A percentile compares a stretch with the other conserved stretches of the same genome.
Conservation (phyloP, 2,329 filamentous ascomycete genomes). For the Talaromyces albobiverticillius region DNA sequence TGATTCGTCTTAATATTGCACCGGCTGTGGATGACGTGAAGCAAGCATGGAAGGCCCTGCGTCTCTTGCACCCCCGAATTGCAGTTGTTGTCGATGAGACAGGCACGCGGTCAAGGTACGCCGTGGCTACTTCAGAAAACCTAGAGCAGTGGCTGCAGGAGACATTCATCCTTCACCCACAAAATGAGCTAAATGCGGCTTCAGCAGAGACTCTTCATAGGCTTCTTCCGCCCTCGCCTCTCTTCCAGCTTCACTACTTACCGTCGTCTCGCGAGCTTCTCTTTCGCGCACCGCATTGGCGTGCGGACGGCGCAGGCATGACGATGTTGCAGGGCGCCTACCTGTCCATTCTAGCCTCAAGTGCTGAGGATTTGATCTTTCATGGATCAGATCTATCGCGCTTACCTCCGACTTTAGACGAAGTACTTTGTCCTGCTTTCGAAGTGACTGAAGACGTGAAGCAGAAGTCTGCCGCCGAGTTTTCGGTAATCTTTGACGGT, state of each 20-base stretch:
- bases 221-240: slow-evolving; percentile 9
- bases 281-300: slow-evolving; percentile 28
- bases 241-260: slow-evolving; percentile 14
- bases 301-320: slow-evolving; percentile 29
- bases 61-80: slow-evolving; percentile 18
- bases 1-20: neutral
- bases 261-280: slow-evolving; percentile 12
- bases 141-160: slow-evolving; percentile 15
- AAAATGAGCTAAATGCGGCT: neutral
- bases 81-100: slow-evolving; percentile 10
- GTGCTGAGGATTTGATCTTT: neutral
- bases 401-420: neutral
- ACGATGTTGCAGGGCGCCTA: slow-evolving; percentile 24
- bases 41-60: slow-evolving; percentile 14
- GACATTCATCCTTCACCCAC: slow-evolving; percentile 13
- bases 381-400: neutral
- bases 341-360: slow-evolving; percentile 17
- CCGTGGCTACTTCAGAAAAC: slow-evolving; percentile 7
- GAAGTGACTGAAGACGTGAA: neutral
- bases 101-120: slow-evolving; percentile 9
- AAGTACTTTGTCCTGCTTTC: neutral
- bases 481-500: neutral
- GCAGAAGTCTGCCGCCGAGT: neutral
- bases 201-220: slow-evolving; percentile 12
- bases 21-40: neutral